Evolutionary conservation across 176 grass and related monocot species (phyloP).

Genomic region (Oryza rufipogon): DNA sequence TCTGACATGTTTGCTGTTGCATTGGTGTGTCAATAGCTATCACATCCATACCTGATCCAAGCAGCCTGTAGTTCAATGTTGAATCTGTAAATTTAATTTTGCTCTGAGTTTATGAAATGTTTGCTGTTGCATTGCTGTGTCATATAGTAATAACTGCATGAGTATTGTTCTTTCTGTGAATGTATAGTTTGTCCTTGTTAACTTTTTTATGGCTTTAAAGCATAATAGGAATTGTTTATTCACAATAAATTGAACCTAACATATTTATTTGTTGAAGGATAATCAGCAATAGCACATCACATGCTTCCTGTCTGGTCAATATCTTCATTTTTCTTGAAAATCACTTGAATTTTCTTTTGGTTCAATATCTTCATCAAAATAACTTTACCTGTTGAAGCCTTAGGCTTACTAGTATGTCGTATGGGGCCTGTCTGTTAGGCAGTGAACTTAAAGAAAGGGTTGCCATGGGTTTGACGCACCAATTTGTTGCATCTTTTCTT

Average conservation of each 20-base stretch:
- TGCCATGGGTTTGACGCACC: neutral
- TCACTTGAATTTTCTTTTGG: constrained; percentile 16
- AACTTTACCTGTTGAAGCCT: neutral
- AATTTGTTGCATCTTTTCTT: neutral
- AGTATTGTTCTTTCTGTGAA: neutral
- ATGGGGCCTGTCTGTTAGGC: neutral
- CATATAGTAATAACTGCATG: neutral
- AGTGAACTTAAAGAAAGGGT: neutral
- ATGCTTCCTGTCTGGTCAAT: neutral
- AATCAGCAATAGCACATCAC: neutral
- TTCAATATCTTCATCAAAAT: neutral
- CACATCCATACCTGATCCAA: neutral
- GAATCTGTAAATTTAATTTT: constrained; percentile 17
- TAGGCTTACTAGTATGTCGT: neutral
- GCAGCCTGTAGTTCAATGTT: neutral
- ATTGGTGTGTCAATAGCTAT: neutral
- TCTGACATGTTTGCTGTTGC: neutral
- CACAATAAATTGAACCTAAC: neutral
- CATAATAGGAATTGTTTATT: neutral
- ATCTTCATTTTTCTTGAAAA: neutral
- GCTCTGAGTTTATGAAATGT: neutral
- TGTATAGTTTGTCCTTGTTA: neutral
- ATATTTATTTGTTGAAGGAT: neutral
- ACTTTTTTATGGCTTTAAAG: neutral
- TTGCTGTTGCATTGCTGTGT: neutral